A percentile compares a stretch with the other conserved stretches of the same genome.
These are phyloP conservation scores for Akanthomyces muscarius DNA, from an alignment of 2,329 filamentous ascomycete species.

Conservation along the genomic window DNA sequence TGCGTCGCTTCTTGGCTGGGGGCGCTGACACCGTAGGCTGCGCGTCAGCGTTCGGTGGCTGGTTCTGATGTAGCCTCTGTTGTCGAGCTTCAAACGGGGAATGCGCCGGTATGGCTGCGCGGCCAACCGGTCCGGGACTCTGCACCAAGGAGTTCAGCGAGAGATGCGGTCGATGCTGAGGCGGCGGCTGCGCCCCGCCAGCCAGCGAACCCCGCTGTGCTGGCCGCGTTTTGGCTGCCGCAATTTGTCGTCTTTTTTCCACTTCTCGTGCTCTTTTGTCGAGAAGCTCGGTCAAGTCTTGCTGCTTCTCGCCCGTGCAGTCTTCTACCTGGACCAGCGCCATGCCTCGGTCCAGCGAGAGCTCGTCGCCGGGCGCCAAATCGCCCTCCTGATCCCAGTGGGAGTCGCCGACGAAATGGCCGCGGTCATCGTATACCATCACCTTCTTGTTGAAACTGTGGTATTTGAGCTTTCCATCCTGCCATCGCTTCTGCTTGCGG, in stretches of 20 bases:
- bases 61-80: slow-evolving; percentile 16
- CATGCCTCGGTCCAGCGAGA: slow-evolving; percentile 70
- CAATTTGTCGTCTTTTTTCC: slow-evolving; percentile 44
- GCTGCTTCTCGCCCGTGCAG: slow-evolving; percentile 65
- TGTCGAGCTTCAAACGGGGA: slow-evolving; percentile 34
- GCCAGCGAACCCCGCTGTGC: slow-evolving; percentile 11
- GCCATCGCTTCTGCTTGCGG: slow-evolving; percentile 88
- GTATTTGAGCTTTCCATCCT: slow-evolving; percentile 82
- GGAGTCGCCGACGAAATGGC: slow-evolving; percentile 78
- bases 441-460: slow-evolving; percentile 88
- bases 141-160: slow-evolving; percentile 39
- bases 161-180: slow-evolving; percentile 37
- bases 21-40: slow-evolving; percentile 18
- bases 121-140: slow-evolving; percentile 29
- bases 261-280: slow-evolving; percentile 63
- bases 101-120: slow-evolving; percentile 30
- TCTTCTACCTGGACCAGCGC: slow-evolving; percentile 80
- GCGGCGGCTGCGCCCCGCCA: slow-evolving; percentile 23
- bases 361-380: slow-evolving; percentile 77
- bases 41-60: background rate
- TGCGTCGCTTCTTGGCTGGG: slow-evolving; percentile 27
- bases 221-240: slow-evolving; percentile 34
- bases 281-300: slow-evolving; percentile 72
- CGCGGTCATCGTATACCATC: slow-evolving; percentile 82
- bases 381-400: slow-evolving; percentile 69